Conservation (phyloP, 225 moss, liverwort and hornwort species). For the Antitrichia curtipendula region DNA sequence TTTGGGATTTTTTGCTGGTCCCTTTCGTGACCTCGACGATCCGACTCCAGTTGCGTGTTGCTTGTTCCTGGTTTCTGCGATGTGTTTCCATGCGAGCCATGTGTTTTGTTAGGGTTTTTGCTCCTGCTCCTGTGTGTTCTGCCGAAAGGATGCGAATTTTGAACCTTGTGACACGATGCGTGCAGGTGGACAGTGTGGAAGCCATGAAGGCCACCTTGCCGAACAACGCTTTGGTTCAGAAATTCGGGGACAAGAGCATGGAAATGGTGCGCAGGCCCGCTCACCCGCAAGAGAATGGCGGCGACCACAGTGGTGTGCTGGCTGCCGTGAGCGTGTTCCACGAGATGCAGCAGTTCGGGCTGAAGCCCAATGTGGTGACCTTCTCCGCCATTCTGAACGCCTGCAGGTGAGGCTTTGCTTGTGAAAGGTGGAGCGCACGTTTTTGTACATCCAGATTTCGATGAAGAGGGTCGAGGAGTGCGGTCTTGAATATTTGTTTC, state of each 20-base stretch:
- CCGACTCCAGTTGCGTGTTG: too few relatives aligned
- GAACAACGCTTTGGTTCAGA: background rate
- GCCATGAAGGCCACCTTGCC: conserved; percentile 20
- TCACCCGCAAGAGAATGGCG: conserved; percentile 17
- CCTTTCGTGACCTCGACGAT: background rate
- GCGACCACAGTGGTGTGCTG: conserved; percentile 63
- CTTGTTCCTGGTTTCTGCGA: background rate
- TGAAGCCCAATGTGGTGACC: conserved; percentile 93
- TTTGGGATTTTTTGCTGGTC: background rate
- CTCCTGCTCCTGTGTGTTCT: background rate
- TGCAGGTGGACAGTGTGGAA: conserved; percentile 33
- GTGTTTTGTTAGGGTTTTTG: background rate
- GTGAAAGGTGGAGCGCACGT: background rate
- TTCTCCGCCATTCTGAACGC: conserved; percentile 96
- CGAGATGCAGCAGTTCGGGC: conserved; percentile 93
- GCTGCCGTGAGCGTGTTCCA: conserved; percentile 90
- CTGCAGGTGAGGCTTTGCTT: conserved; percentile 45
- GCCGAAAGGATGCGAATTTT: background rate
- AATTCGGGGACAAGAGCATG: conserved; percentile 10
- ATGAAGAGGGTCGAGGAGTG: background rate
- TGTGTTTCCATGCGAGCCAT: background rate
- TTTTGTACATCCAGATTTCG: background rate
- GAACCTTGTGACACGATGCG: background rate
- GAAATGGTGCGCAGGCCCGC: conserved; percentile 13
- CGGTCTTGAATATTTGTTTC: background rate